phyloP scores from a whole-genome alignment of 1,284 basidiomycete species.

The Salmacisia buchloeana region DNA sequence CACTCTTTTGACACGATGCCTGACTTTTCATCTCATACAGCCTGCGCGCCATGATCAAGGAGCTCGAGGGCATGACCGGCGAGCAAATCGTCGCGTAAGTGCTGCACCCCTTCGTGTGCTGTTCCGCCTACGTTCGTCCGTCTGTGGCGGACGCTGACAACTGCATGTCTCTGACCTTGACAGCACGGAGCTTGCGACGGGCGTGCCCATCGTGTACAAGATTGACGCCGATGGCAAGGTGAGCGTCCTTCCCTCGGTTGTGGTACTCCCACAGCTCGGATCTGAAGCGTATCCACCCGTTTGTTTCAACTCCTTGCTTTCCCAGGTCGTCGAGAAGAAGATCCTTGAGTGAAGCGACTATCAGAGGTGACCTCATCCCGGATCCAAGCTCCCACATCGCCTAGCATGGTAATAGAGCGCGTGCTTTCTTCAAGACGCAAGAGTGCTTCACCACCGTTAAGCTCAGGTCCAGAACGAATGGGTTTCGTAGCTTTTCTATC shows the following conservation, averaged over 20 bases:
- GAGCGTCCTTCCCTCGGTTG: too few relatives aligned
- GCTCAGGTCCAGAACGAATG: too few relatives aligned
- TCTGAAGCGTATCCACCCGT: too few relatives aligned
- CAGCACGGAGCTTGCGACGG: slow-evolving; percentile 51
- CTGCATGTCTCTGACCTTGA: not conserved
- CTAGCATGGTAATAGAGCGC: not conserved
- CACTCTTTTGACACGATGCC: not conserved
- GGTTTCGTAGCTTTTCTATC: too few relatives aligned
- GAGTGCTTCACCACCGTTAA: too few relatives aligned
- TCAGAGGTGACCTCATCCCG: not conserved
- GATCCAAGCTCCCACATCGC: too few relatives aligned
- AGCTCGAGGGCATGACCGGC: slow-evolving; percentile 43
- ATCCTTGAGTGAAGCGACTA: slow-evolving; percentile 28
- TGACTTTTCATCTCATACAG: not conserved
- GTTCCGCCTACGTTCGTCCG: too few relatives aligned
- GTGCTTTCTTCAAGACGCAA: too few relatives aligned
- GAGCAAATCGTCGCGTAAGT: slow-evolving; percentile 9
- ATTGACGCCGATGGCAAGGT: slow-evolving; percentile 47
- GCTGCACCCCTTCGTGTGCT: not conserved
- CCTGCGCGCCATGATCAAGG: slow-evolving; percentile 52
- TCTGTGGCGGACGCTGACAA: not conserved
- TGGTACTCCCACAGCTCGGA: too few relatives aligned
- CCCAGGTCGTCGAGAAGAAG: slow-evolving; percentile 42
- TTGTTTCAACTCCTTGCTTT: not conserved
- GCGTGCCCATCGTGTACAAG: slow-evolving; percentile 54